Percentiles rank a stretch among this genome's conserved stretches.
Evolutionary conservation across 2,329 filamentous ascomycete genomes (phyloP).

Genomic region (Penicillium italicum): DNA sequence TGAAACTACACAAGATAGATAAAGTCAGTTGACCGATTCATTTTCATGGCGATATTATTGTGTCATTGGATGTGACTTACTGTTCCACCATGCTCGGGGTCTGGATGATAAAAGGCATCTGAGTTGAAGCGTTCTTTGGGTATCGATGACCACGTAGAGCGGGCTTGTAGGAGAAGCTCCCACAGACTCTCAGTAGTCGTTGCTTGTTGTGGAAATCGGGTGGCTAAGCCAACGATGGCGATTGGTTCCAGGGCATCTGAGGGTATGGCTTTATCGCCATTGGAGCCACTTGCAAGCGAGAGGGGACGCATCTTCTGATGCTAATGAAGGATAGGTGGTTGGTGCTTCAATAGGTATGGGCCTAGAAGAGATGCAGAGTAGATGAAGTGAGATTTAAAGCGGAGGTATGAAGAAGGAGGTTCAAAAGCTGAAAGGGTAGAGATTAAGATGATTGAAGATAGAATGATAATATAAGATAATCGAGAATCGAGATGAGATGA

Average conservation of each 20-base stretch:
- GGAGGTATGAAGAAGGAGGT: background rate
- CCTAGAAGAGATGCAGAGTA: background rate
- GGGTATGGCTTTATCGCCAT: background rate
- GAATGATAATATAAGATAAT: background rate
- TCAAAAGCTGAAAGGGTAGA: no score
- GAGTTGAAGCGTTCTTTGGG: slow-evolving; percentile 37
- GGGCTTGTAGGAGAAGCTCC: slow-evolving; percentile 31
- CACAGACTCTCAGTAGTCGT: slow-evolving; percentile 32
- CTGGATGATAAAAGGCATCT: slow-evolving; percentile 39
- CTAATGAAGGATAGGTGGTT: background rate
- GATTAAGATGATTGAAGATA: no score
- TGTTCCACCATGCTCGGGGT: slow-evolving; percentile 34
- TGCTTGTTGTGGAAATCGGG: slow-evolving; percentile 33
- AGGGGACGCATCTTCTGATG: slow-evolving; percentile 8
- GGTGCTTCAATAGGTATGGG: background rate
- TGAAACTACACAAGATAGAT: slow-evolving; percentile 15
- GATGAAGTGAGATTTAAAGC: background rate
- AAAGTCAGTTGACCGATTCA: background rate
- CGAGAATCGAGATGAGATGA: background rate
- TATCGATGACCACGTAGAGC: slow-evolving; percentile 32
- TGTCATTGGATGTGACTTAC: slow-evolving; percentile 15
- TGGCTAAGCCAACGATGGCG: slow-evolving; percentile 38
- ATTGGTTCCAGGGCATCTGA: slow-evolving; percentile 23
- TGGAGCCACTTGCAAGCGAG: background rate
- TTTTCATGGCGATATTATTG: background rate